Evolutionary conservation across 345 rosid species (phyloP).

Genomic region (Lepidium africanum): DNA sequence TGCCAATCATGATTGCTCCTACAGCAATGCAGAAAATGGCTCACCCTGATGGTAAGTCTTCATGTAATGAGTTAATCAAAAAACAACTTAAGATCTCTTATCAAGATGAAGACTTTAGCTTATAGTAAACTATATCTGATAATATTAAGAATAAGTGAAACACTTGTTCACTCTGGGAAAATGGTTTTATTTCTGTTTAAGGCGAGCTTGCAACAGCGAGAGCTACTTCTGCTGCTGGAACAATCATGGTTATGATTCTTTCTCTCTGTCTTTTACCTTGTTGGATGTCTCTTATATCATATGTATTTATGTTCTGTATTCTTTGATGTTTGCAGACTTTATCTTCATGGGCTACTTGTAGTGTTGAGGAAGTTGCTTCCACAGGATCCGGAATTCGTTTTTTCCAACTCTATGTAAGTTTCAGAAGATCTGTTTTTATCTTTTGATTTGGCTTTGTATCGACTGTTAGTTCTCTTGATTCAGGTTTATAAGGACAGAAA

Average conservation of each 20-base stretch:
- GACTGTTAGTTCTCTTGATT: background rate
- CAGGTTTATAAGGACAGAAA: conserved; percentile 87
- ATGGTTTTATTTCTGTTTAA: conserved; percentile 23
- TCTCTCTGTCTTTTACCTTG: background rate
- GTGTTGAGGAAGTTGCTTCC: conserved; percentile 93
- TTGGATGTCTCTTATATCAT: background rate
- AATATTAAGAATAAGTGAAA: background rate
- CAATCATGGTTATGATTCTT: conserved; percentile 66
- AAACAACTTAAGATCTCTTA: background rate
- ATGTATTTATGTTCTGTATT: background rate
- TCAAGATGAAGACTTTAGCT: background rate
- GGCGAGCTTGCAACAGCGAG: conserved; percentile 94
- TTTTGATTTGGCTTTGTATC: background rate
- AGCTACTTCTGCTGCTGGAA: conserved; percentile 81
- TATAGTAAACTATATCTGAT: background rate
- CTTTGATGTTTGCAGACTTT: conserved; percentile 46
- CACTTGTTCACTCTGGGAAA: background rate
- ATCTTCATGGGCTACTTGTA: conserved; percentile 91
- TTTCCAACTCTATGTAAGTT: conserved; percentile 90
- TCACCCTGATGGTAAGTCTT: conserved; percentile 58
- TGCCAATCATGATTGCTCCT: conserved; percentile 98
- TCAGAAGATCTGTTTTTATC: background rate
- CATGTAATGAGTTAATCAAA: background rate
- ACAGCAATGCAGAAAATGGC: conserved; percentile 99
- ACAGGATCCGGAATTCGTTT: conserved; percentile 91